Base-by-base conservation (phyloP, 225 moss, liverwort and hornwort genomes). In the Straminergon stramineum region DNA sequence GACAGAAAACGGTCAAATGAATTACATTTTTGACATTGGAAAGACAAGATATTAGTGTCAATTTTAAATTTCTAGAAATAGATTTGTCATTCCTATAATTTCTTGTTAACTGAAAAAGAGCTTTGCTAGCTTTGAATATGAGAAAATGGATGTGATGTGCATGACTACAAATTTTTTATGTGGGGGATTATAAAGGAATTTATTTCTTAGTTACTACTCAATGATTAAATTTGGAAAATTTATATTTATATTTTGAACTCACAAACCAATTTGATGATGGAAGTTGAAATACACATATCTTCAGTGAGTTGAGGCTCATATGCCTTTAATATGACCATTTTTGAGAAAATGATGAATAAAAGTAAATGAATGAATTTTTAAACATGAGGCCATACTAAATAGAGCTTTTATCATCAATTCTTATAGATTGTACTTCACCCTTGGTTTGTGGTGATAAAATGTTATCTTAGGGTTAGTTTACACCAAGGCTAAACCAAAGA, bases 161-260 rank as follows among this genome's bases (percentile, higher is more conserved):
- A 45, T 27, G 17, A 74, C 0, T 45, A 0, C 17, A 74, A 41
- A 30, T 2, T 16, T 16, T 43, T 28, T 10, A 5, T 43, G 9
- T 3, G 3, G 2, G 5, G 27, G 3, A 45, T 16, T 28, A 6
- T 28, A 0, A 17, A 28, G 2, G 10, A 74, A 74, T 10, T 28
- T 28, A 28, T 5, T 17, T 17, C 17, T 10, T n/a, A n/a, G n/a
- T 45, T 30, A 1, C 17, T 2, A 27, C 27, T 73, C 0, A 0
- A 27, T 43, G 43, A 30, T 45, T 2, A 45, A 45, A 74, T 6
- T 74, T 17, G 5, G 6, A 30, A 23, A 70, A 39, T 70, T 39
- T 48, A 4, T 45, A 45, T 74, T 73, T 16, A 17, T 22, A 43
- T 43, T 74, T 74, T 45, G 28, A 16, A 28, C 2, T 45, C 0